Evolutionary conservation across 306 rosid genomes (phyloP).

Genomic region (Rosa lucieae): DNA sequence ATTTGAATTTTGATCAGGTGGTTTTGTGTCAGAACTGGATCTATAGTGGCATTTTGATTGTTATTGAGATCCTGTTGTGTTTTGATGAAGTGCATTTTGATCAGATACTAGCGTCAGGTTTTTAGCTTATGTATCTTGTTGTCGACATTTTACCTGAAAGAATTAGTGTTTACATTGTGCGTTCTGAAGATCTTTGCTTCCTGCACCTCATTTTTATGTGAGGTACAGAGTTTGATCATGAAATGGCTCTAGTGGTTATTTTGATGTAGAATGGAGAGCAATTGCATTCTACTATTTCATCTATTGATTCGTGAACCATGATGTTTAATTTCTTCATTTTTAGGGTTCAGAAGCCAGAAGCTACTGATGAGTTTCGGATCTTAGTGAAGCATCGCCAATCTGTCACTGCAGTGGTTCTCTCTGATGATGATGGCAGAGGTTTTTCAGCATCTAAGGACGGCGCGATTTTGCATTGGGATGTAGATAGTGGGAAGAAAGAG

Average conservation of each 20-base stretch:
- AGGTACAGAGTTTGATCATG: background rate
- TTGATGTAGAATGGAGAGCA: background rate
- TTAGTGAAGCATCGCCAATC: slow-evolving; percentile 75
- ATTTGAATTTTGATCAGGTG: background rate
- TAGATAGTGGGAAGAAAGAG: slow-evolving; percentile 74
- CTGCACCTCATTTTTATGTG: background rate
- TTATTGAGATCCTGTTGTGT: background rate
- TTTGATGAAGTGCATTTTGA: background rate
- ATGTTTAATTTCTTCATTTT: slow-evolving; percentile 9
- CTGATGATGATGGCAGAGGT: slow-evolving; percentile 82
- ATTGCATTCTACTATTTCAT: background rate
- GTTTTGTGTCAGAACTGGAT: background rate
- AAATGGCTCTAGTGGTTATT: background rate
- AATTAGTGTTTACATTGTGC: background rate
- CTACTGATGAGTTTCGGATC: slow-evolving; percentile 53
- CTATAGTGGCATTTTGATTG: background rate
- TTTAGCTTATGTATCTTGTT: slow-evolving; percentile 1
- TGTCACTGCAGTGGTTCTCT: slow-evolving; percentile 75
- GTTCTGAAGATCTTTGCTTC: background rate
- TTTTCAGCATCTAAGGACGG: slow-evolving; percentile 97
- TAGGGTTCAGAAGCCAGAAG: slow-evolving; percentile 62
- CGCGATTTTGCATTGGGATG: slow-evolving; percentile 80
- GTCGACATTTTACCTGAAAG: background rate
- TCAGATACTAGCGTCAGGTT: background rate
- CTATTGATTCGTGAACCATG: background rate